These are phyloP conservation scores for Alnus glutinosa DNA, from an alignment of 306 rosid genomes.

Conservation along the genomic window DNA sequence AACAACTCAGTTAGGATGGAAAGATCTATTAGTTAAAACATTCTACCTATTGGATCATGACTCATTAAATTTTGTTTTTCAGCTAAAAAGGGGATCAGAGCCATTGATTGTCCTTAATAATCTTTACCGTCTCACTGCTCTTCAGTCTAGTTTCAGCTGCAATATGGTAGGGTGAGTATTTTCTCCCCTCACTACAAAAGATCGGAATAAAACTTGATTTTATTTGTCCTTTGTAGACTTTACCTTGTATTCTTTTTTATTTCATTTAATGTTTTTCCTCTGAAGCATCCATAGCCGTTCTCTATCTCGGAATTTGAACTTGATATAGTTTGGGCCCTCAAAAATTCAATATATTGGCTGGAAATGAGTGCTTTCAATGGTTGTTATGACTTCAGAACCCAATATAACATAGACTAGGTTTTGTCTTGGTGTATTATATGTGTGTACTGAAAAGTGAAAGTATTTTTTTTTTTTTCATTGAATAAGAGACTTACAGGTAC, in stretches of 20 bases:
- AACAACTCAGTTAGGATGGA: neutral
- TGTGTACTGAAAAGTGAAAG: neutral
- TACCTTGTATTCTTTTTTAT: neutral
- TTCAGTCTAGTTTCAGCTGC: conserved; percentile 88
- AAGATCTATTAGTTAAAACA: too few species aligned
- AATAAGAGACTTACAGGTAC: neutral
- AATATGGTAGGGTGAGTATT: conserved; percentile 97
- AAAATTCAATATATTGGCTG: neutral
- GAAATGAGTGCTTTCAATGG: neutral
- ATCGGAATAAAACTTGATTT: neutral
- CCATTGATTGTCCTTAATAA: conserved; percentile 82
- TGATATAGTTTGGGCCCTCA: neutral
- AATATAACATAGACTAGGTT: neutral
- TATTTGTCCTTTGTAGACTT: neutral
- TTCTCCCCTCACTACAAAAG: conserved; percentile 4
- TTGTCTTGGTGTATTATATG: neutral
- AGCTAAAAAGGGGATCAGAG: conserved; percentile 91
- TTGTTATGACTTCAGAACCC: neutral
- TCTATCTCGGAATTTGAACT: neutral
- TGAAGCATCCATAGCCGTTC: neutral
- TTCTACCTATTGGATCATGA: conserved; percentile 10
- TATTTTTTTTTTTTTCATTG: neutral
- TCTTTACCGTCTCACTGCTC: conserved; percentile 83
- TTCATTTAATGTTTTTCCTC: neutral
- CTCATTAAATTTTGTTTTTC: conserved; percentile 36